Evolutionary conservation across 331 rosid genomes (phyloP).

Genomic region (Telfairia occidentalis): DNA sequence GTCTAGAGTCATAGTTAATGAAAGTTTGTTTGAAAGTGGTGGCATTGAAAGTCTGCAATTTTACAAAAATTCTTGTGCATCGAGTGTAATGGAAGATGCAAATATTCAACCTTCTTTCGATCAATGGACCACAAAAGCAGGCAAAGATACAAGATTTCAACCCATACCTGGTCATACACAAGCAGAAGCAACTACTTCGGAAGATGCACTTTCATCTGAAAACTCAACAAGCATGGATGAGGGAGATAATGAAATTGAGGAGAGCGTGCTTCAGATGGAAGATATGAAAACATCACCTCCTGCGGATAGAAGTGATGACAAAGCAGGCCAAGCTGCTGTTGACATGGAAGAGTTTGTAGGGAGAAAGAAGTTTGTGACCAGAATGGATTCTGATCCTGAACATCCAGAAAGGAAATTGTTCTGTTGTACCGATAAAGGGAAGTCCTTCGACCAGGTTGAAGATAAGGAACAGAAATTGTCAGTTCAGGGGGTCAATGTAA

Average conservation of each 20-base stretch:
- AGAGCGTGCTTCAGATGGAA: constrained; percentile 4
- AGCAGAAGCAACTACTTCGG: constrained; percentile 13
- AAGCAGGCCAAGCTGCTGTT: constrained; percentile 26
- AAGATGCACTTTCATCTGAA: constrained; percentile 10
- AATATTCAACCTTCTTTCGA: constrained; percentile 21
- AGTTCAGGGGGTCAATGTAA: constrained; percentile 19
- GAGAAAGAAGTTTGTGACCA: constrained; percentile 25
- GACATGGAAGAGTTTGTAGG: constrained; percentile 20
- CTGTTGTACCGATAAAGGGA: constrained; percentile 27
- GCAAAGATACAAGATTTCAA: constrained; percentile 9
- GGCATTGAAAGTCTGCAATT: constrained; percentile 21
- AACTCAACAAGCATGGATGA: constrained; percentile 9
- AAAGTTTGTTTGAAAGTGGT: constrained; percentile 25
- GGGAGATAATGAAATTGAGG: constrained; percentile 1
- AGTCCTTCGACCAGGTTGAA: constrained; percentile 26
- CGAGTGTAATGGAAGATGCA: constrained; percentile 23
- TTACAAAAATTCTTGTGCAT: constrained; percentile 20
- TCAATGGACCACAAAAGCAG: constrained; percentile 21
- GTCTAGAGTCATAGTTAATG: constrained; percentile 20
- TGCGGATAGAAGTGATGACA: constrained; percentile 13
- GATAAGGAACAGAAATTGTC: constrained; percentile 21
- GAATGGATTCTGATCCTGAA: constrained; percentile 26
- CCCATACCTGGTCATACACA: constrained; percentile 5
- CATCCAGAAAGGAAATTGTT: constrained; percentile 31
- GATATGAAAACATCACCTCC: constrained; percentile 14